These are phyloP conservation scores for Scedosporium boydii DNA, from an alignment of 2,329 filamentous ascomycete species.

Conservation along the genomic window DNA sequence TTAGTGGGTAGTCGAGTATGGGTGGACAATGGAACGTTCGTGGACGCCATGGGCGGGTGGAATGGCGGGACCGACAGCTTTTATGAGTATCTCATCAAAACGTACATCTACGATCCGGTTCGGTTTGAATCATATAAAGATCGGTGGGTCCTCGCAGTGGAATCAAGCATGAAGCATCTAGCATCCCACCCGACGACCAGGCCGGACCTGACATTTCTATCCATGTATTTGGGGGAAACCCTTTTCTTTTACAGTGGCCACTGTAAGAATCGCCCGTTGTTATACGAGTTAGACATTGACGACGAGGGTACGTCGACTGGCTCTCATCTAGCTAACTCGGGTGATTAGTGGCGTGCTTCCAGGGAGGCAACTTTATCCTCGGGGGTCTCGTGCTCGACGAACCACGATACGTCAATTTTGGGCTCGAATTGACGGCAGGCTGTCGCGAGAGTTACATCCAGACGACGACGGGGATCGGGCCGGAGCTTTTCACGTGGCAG, in stretches of 20 bases:
- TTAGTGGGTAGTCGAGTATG: conserved; percentile 61
- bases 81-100: conserved; percentile 88
- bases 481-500: conserved; percentile 60
- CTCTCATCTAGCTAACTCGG: not conserved
- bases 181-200: conserved; percentile 56
- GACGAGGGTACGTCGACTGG: not conserved
- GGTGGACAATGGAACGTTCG: conserved; percentile 55
- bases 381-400: conserved; percentile 61
- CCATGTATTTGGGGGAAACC: conserved; percentile 39
- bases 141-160: conserved; percentile 64
- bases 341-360: conserved; percentile 64
- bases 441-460: conserved; percentile 65
- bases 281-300: not conserved
- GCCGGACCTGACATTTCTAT: conserved; percentile 64
- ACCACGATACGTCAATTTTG: conserved; percentile 62
- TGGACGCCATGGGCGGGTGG: conserved; percentile 64
- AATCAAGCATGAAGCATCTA: conserved; percentile 65
- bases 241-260: conserved; percentile 38
- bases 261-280: conserved; percentile 21
- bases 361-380: conserved; percentile 77
- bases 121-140: conserved; percentile 59
- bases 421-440: conserved; percentile 58
- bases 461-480: conserved; percentile 66
- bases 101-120: conserved; percentile 68
- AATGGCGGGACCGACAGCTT: conserved; percentile 68